Evolutionary conservation across 2,329 filamentous ascomycete species (phyloP).

Genomic region (Emmonsiellopsis sp.): DNA sequence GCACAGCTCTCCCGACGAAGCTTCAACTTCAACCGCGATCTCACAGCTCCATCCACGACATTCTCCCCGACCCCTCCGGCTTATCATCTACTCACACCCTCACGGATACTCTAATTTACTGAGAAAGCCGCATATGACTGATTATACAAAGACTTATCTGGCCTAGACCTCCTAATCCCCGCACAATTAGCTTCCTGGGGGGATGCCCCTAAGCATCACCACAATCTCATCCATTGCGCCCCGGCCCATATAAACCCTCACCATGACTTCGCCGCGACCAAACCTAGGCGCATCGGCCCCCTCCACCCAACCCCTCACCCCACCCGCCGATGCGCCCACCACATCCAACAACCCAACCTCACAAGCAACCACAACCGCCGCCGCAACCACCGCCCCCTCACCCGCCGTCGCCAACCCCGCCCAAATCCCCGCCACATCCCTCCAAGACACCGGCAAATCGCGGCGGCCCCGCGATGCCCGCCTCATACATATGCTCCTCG

Average conservation of each 20-base stretch:
- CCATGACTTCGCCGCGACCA: constrained; percentile 7
- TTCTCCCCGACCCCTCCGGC: too few species aligned
- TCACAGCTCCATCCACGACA: too few species aligned
- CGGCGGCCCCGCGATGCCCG: constrained; percentile 41
- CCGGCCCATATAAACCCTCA: background rate
- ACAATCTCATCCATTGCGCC: background rate
- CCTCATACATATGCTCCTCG: constrained; percentile 41
- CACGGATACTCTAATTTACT: too few species aligned
- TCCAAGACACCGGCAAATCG: constrained; percentile 38
- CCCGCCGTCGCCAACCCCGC: constrained; percentile 19
- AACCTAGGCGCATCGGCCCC: constrained; percentile 19
- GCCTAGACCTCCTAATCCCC: too few species aligned
- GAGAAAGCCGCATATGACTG: too few species aligned
- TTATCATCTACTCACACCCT: too few species aligned
- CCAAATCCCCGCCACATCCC: constrained; percentile 32
- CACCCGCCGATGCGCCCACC: constrained; percentile 31
- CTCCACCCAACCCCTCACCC: constrained; percentile 32
- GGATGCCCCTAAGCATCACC: background rate
- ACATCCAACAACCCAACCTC: constrained; percentile 16
- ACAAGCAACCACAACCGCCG: constrained; percentile 14
- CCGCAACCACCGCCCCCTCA: constrained; percentile 8
- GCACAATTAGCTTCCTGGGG: too few species aligned
- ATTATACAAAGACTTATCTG: too few species aligned
- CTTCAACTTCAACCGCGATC: too few species aligned
- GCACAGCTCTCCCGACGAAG: too few species aligned